phyloP scores from a whole-genome alignment of 805 yeast species.

The Pichia eremophila region DNA sequence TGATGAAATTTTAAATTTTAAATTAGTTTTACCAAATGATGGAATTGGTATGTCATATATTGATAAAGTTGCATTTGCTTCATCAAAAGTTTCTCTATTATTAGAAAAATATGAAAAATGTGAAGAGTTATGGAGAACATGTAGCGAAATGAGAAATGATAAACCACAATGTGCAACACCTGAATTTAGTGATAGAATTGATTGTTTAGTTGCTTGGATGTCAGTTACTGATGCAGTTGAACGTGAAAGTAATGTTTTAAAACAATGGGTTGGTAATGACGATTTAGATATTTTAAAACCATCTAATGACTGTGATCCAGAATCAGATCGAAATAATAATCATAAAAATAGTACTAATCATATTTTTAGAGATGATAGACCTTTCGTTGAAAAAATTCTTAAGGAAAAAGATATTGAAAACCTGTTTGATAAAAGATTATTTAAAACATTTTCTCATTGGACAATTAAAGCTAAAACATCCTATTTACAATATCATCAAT shows the following conservation, averaged over 20 bases:
- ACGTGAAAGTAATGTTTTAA: constrained; percentile 49
- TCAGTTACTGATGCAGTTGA: constrained; percentile 63
- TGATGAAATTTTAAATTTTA: constrained; percentile 58
- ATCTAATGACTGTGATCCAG: not conserved
- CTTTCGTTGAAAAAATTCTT: constrained; percentile 75
- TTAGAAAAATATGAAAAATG: constrained; percentile 56
- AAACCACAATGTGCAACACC: constrained; percentile 61
- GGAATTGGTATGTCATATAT: constrained; percentile 10
- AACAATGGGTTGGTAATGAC: constrained; percentile 77
- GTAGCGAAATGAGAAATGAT: constrained; percentile 68
- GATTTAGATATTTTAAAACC: constrained; percentile 54
- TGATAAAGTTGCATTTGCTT: constrained; percentile 27
- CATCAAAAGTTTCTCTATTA: constrained; percentile 43
- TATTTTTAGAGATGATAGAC: constrained; percentile 51
- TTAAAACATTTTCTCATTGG: constrained; percentile 69
- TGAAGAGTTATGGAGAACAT: constrained; percentile 70
- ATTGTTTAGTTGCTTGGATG: constrained; percentile 78
- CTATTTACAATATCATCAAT: constrained; percentile 48
- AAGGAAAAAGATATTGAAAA: constrained; percentile 70
- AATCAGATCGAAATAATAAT: not conserved
- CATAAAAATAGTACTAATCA: constrained; percentile 2
- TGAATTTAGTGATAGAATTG: constrained; percentile 56
- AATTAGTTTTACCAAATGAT: constrained; percentile 36
- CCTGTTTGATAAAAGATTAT: constrained; percentile 60
- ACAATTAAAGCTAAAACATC: constrained; percentile 72